Evolutionary conservation across 352 stramenopile genomes (phyloP), one percentile per base, ranked within the genome.

Genomic region (Phytophthora podocarpi): DNA sequence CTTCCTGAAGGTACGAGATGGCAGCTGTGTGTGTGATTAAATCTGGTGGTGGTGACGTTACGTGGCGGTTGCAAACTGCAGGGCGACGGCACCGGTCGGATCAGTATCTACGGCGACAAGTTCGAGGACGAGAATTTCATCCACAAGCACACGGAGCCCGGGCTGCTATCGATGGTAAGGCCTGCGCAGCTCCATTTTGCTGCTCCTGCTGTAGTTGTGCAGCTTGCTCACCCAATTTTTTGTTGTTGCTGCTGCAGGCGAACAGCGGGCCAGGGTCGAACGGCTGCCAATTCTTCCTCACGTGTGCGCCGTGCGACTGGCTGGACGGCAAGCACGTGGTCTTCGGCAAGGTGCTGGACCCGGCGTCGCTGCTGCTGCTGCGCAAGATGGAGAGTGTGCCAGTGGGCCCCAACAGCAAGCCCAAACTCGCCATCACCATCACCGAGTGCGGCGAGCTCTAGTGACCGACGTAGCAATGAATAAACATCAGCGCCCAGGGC

Each of bases 311-410:
- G 40, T 95, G 90, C 55, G 91, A 97, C 61, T 98, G 93, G 94
- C 77, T 98, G 35, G 96, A 99, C 81, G 89, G 88, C 53, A 98
- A 98, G 80, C 96, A 99, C 74, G 83, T 97, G n/a, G 96, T 99
- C 11, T 99, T 99, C 80, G 96, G 96, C 18, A 97, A 97, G 57
- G 78, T 97, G 50, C 72, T 97, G 59, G 90, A 97, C 57, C 67
- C 82, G 4, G 70, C 80, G 32, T 96, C 87, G 30, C 82, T 97
- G 66, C 74, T 96, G 30, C 70, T 95, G 39, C 71, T 97, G 56
- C 84, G 89, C 62, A 97, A 97, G 78, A 96, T 97, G 69, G 91
- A 97, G 73, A 97, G 88, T 74, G 89, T 97, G 18, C 82, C 83
- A 0, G 89, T 93, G 2, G 87, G 82, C 15, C 48, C 75, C 45